phyloP scores from a whole-genome alignment of 495 filamentous ascomycete species.

The Entonaema liquescens region DNA sequence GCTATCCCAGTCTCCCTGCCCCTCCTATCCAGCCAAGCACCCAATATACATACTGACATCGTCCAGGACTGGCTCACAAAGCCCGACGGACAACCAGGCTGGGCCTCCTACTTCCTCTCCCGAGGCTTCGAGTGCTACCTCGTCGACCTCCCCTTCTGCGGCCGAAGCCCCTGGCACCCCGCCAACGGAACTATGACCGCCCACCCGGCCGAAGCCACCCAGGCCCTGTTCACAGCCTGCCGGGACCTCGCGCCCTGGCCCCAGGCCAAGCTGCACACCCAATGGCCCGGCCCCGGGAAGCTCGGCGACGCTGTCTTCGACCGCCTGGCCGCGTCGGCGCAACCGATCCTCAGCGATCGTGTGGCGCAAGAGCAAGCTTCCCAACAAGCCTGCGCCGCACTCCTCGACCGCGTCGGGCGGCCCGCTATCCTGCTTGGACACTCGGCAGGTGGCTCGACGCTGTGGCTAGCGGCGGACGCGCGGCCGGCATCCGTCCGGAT shows the following conservation, averaged over 20 bases:
- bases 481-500: constrained; percentile 56
- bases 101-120: constrained; percentile 61
- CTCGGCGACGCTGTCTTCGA: constrained; percentile 63
- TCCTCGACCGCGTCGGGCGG: constrained; percentile 58
- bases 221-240: constrained; percentile 52
- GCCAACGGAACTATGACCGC: constrained; percentile 29
- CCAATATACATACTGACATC: background rate
- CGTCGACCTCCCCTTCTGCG: constrained; percentile 53
- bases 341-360: constrained; percentile 51
- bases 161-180: constrained; percentile 46
- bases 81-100: constrained; percentile 60
- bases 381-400: constrained; percentile 54
- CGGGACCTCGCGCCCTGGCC: constrained; percentile 52
- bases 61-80: constrained; percentile 59
- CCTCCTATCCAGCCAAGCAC: too few relatives aligned
- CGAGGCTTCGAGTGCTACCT: constrained; percentile 58
- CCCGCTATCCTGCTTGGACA: constrained; percentile 60
- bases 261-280: constrained; percentile 58
- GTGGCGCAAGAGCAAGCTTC: constrained; percentile 53
- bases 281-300: constrained; percentile 62
- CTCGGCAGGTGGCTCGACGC: constrained; percentile 61
- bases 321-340: constrained; percentile 56
- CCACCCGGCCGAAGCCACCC: constrained; percentile 41
- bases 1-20: constrained; percentile 21
- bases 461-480: constrained; percentile 59